Base-by-base conservation (phyloP, 2,329 filamentous ascomycete genomes). In the Monilinia fructigena region DNA sequence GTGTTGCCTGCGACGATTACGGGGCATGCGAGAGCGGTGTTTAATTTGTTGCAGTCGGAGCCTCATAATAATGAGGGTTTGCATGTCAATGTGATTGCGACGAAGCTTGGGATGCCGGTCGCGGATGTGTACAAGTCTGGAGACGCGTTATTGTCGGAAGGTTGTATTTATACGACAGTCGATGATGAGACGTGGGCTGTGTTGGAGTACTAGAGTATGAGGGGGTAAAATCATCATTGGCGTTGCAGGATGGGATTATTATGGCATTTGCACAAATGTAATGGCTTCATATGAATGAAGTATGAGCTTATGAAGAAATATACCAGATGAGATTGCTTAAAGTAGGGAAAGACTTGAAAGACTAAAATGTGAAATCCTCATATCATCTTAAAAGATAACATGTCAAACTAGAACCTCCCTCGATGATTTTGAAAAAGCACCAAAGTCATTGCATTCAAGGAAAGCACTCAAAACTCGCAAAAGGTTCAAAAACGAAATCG, bases 151-250 rank as follows among this genome's bases (percentile, higher is more conserved):
- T 78, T 92, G 54, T 82, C 82, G 2, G 79, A 86, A 65, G 92
- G 93, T 40, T 76, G 92, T 72, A 91, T 97, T 70, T 99, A 92
- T 79, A 92, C 92, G 38, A 99, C 96, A 12, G 85, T 96, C 8
- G 93, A 98, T 78, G 94, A 98, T 74, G 85, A 91, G 78, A 98
- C 94, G 0, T 98, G 91, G 89, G 92, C 92, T 54, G 82, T 96
- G 70, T 81, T 97, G 68, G 91, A 96, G 67, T 86, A 83, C 69
- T 88, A 77, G 65, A 64, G 26, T 20, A 48, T 52, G n/a, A 42
- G 16, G 18, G 38, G 47, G 50, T 38, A 7, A 40, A n/a, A 28
- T 20, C 40, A 60, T 60, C 12, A 60, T 35, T 66, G 72, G 72
- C 68, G 72, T 72, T 72, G 56, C n/a, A 55, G 35, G 23, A 53